These are phyloP conservation scores for Cephalotrichum gorgonifer DNA, from an alignment of 2,329 filamentous ascomycete genomes.

Conservation along the genomic window DNA sequence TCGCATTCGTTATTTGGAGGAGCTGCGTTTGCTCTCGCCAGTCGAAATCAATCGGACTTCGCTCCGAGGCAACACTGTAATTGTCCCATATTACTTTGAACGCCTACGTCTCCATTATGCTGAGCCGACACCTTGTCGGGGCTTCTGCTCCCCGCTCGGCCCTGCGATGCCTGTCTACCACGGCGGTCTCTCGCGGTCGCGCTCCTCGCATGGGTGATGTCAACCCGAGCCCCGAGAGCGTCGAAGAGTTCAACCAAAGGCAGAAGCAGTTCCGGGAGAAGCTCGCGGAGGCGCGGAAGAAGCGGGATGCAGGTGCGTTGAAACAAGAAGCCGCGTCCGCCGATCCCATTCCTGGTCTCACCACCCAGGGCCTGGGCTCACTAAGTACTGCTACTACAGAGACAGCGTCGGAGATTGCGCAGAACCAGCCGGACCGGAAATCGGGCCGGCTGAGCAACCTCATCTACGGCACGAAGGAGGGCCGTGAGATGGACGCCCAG, in stretches of 20 bases:
- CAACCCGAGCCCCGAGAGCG: constrained; percentile 51
- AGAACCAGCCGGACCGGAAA: constrained; percentile 50
- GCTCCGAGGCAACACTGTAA: not conserved
- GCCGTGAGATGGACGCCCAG: constrained; percentile 85
- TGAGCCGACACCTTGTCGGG: constrained; percentile 19
- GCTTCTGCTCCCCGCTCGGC: constrained; percentile 33
- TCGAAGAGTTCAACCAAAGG: constrained; percentile 67
- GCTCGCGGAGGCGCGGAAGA: constrained; percentile 65
- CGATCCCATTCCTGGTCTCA: constrained; percentile 20
- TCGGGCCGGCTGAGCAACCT: constrained; percentile 69
- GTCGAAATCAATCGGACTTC: not conserved
- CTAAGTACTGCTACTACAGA: constrained; percentile 42
- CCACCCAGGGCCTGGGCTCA: constrained; percentile 46
- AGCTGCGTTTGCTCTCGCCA: not conserved
- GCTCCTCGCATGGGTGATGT: constrained; percentile 82
- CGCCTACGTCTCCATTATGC: not conserved
- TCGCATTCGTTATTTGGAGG: not conserved
- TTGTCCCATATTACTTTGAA: not conserved
- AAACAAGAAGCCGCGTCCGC: constrained; percentile 22
- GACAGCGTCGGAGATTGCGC: constrained; percentile 12
- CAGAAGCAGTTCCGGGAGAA: constrained; percentile 82
- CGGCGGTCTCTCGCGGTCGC: constrained; percentile 32
- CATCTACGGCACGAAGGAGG: constrained; percentile 95
- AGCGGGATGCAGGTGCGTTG: constrained; percentile 74
- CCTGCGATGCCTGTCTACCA: constrained; percentile 47